Evolutionary conservation across 2,329 filamentous ascomycete species (phyloP), one percentile per base, ranked within the genome.

Genomic region (Aspergillus brasiliensis): DNA sequence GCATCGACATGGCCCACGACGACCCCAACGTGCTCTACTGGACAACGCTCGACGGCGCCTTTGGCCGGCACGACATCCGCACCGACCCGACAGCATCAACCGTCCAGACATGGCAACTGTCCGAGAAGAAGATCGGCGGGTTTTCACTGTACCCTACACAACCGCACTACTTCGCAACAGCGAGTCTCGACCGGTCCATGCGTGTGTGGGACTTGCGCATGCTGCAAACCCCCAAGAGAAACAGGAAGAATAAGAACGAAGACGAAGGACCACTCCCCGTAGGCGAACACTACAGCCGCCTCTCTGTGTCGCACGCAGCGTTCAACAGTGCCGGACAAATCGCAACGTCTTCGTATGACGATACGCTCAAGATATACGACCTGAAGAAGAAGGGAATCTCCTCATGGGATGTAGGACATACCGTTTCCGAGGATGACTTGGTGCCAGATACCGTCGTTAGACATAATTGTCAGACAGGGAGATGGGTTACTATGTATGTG

Each of bases 401-500:
- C 0, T 78, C 80, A 1, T 93, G 87, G 87, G 82, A 80, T 65
- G 74, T 80, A 1, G 87, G 84, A 0, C 81, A 85, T 54, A 81
- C 83, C 2, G 74, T 96, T 10, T 74, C 77, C 0, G 83, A 87
- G 1, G 76, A 82, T 11, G 82, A 85, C 7, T 90, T 97, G 83
- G 79, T 86, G 62, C 93, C 94, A 0, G 79, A 83, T 0, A 83
- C 87, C 0, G 80, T 86, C 1, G 84, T 98, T 0, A 82, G 82
- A 10, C 95, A 99, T 71, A 99, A 99, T 71, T 97, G 97, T 71
- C 95, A 99, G 78, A 98, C 93, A 0, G 95, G 94, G 0, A 84
- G 93, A 57, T 97, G 92, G 92, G 92, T 97, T 0, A 96, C 92
- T 0, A 97, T 88, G 83, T 85, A 77, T 67, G 81, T 75, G n/a